These are phyloP conservation scores for Fusarium austroafricanum DNA, from an alignment of 2,329 filamentous ascomycete species.

Conservation along the genomic window DNA sequence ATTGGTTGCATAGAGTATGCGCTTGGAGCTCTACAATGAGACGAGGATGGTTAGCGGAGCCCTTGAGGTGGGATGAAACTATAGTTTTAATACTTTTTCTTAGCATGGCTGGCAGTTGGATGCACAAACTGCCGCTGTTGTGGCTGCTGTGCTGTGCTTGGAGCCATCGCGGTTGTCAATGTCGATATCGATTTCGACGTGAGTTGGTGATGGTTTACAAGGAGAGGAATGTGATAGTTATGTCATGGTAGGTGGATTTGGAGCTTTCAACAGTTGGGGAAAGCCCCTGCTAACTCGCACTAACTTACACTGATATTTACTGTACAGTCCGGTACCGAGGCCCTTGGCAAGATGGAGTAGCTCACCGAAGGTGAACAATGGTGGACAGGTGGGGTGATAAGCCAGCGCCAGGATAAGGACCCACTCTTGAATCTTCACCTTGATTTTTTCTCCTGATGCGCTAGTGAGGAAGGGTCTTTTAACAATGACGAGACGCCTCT, in stretches of 20 bases:
- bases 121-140: conserved; percentile 58
- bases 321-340: conserved; percentile 4
- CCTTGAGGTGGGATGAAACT: neutral
- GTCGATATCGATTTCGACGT: conserved; percentile 3
- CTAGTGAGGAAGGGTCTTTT: conserved; percentile 34
- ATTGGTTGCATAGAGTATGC: conserved; percentile 77
- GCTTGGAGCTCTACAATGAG: conserved; percentile 52
- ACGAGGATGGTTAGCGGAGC: conserved; percentile 22
- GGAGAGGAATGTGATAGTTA: conserved; percentile 43
- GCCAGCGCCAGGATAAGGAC: conserved; percentile 19
- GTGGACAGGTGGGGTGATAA: conserved; percentile 28
- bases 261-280: conserved; percentile 48
- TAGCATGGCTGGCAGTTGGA: conserved; percentile 62
- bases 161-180: conserved; percentile 54
- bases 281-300: conserved; percentile 4
- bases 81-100: conserved; percentile 58
- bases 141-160: conserved; percentile 48
- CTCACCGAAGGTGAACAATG: conserved; percentile 31
- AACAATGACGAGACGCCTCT: conserved; percentile 1
- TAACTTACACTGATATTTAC: conserved; percentile 14
- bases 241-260: conserved; percentile 42
- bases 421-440: conserved; percentile 47
- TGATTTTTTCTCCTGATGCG: conserved; percentile 46
- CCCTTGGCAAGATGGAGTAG: neutral
- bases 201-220: conserved; percentile 34